phyloP scores from a whole-genome alignment of 2,329 filamentous ascomycete genomes.

The Fusarium sarcochroum region DNA sequence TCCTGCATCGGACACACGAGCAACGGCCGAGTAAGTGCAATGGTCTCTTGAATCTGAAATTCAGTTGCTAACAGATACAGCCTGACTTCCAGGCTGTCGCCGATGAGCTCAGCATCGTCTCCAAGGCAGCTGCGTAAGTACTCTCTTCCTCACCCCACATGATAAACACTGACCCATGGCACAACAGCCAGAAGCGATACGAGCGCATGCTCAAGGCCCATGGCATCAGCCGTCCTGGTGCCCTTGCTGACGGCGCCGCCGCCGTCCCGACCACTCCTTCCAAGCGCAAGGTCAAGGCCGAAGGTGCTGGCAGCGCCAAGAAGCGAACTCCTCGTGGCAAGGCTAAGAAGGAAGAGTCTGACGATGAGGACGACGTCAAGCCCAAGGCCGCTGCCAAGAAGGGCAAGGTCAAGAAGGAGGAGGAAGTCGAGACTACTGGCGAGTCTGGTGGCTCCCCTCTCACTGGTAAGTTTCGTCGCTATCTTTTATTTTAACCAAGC shows the following conservation, averaged over 20 bases:
- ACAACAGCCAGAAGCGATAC: constrained; percentile 74
- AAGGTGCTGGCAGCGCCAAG: constrained; percentile 40
- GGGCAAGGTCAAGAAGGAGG: constrained; percentile 43
- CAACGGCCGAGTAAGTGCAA: constrained; percentile 68
- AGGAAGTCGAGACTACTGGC: constrained; percentile 26
- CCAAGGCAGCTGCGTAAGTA: constrained; percentile 79
- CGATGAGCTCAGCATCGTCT: constrained; percentile 72
- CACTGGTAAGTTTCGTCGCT: constrained; percentile 33
- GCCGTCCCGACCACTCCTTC: constrained; percentile 39
- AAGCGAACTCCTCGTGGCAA: constrained; percentile 48
- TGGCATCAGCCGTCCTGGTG: constrained; percentile 57
- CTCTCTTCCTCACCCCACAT: neutral
- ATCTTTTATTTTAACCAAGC: neutral
- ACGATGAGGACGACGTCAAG: constrained; percentile 43
- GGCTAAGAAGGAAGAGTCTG: constrained; percentile 47
- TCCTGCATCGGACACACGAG: constrained; percentile 73
- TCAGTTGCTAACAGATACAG: constrained; percentile 55
- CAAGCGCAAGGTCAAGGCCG: constrained; percentile 51
- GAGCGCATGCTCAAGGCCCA: constrained; percentile 75
- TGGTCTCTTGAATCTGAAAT: neutral
- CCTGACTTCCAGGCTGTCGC: constrained; percentile 77
- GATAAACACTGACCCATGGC: constrained; percentile 1
- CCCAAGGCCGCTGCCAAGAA: constrained; percentile 31
- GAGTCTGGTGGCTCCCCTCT: constrained; percentile 31
- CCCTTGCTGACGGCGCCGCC: constrained; percentile 5